Percentiles rank a stretch among this genome's conserved stretches.
These are phyloP conservation scores for Boletus bicolor DNA, from an alignment of 768 basidiomycete genomes.

Conservation along the genomic window DNA sequence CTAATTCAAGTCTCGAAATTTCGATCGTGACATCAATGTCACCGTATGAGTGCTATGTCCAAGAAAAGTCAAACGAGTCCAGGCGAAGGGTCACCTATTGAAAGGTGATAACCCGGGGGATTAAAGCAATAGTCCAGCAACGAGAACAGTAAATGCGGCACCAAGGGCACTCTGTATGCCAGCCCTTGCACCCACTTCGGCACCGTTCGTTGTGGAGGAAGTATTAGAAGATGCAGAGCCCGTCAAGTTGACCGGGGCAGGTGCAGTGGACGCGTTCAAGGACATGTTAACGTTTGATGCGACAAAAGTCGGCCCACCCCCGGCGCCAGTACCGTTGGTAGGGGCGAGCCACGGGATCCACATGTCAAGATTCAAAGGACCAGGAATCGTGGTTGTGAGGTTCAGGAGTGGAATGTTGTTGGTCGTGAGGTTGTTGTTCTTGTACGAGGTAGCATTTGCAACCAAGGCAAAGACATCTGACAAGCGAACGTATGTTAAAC, in stretches of 20 bases:
- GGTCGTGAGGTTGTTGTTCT: constrained; percentile 33
- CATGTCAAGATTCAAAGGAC: constrained; percentile 39
- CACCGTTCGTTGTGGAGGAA: constrained; percentile 2
- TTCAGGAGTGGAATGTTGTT: constrained; percentile 37
- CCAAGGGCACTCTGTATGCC: constrained; percentile 10
- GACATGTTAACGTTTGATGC: constrained; percentile 32
- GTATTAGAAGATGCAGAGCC: constrained; percentile 6
- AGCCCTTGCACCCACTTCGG: not conserved
- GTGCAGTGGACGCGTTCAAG: constrained; percentile 34
- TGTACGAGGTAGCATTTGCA: constrained; percentile 44
- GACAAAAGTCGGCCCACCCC: constrained; percentile 41
- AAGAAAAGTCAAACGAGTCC: not conserved
- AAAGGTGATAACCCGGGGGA: not conserved
- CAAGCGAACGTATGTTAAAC: not conserved
- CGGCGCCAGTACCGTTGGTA: constrained; percentile 37
- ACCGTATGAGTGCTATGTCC: not conserved
- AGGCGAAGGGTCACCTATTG: not conserved
- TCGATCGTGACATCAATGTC: not conserved
- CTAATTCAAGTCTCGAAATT: not conserved
- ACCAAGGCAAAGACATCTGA: constrained; percentile 54
- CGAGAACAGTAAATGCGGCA: not conserved
- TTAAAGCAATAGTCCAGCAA: constrained; percentile 11
- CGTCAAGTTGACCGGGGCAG: constrained; percentile 42
- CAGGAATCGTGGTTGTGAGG: constrained; percentile 39
- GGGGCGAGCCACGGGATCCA: constrained; percentile 48